Base-by-base conservation (phyloP, 352 stramenopile species). In the Globisporangium abappressorium region DNA sequence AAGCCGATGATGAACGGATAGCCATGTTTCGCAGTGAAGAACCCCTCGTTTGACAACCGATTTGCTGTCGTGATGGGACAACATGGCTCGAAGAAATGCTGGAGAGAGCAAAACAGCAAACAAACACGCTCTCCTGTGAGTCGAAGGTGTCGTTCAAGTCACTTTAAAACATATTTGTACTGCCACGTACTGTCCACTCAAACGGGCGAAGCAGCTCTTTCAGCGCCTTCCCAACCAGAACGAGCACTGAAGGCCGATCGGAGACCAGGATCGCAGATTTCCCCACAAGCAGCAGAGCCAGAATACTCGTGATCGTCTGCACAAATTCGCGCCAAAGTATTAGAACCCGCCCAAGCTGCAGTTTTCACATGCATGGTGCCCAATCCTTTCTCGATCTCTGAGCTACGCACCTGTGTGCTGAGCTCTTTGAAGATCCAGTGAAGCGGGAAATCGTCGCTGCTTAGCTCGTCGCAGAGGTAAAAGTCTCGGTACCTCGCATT, bases 241-340 rank as follows among this genome's bases (percentile, higher is more conserved):
- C n/a, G 11, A 90, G 69, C 51, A 70, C 69, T n/a, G 74, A 67
- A 24, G 73, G 63, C 0, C 77, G 78, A 57, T 87, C 73, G 2
- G 79, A 87, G 28, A 91, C 81, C 26, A 91, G 30, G 1, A 91
- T 69, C n/a, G 88, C 67, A 7, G 83, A 86, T 55, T 81, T 81
- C 15, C 74, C 83, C 55, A 78, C 70, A 30, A 91, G 68, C 30
- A 91, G 49, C 15, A 78, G 71, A 0, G 73, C 77, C 12, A 91
- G 43, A 12, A 89, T 54, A 53, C 71, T 72, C 15, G 85, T 64
- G 28, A 90, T 71, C 2, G 79, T 91, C 83, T 91, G 24, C 24
- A 57, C 24, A 65, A 5, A 30, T 26, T 60, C 28, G 8, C 15
- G 38, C n/a, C 33, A 60, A 28, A 9, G n/a, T 5, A 14, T 60